phyloP scores from a whole-genome alignment of 2,329 filamentous ascomycete genomes.

The Colletotrichum musae region DNA sequence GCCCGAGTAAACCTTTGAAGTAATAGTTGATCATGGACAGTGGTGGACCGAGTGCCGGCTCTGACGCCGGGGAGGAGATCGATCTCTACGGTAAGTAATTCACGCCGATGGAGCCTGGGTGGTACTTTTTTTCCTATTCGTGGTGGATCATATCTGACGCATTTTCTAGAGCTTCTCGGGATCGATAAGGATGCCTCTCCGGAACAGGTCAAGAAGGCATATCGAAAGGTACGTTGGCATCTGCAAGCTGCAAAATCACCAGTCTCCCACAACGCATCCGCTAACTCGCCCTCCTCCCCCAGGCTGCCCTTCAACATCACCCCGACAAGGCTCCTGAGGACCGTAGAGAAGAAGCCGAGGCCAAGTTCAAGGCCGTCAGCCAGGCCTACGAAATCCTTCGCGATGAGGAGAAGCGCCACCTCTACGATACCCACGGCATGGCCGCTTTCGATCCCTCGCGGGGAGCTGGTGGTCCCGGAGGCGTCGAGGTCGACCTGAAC shows the following conservation, averaged over 20 bases:
- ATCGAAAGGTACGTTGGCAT: constrained; percentile 80
- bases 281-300: constrained; percentile 41
- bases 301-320: constrained; percentile 91
- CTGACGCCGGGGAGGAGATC: constrained; percentile 56
- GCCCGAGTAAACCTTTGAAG: constrained; percentile 30
- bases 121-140: constrained; percentile 22
- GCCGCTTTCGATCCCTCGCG: constrained; percentile 88
- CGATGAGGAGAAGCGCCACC: constrained; percentile 91
- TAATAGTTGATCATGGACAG: constrained; percentile 43
- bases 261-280: constrained; percentile 2
- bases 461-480: constrained; percentile 71
- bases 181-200: constrained; percentile 80
- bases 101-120: constrained; percentile 31
- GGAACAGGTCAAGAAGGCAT: constrained; percentile 93
- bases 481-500: constrained; percentile 86
- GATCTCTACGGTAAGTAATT: constrained; percentile 73
- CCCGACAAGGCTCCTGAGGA: constrained; percentile 95
- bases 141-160: constrained; percentile 42
- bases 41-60: constrained; percentile 38
- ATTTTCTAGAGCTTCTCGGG: constrained; percentile 79
- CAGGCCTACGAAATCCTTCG: constrained; percentile 98
- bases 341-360: constrained; percentile 86
- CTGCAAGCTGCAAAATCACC: background rate
- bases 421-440: constrained; percentile 98
- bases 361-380: constrained; percentile 92